A percentile compares a stretch with the other conserved stretches of the same genome.
These are phyloP conservation scores for Tetraselmis striata DNA, from an alignment of 139 green algal species.

Conservation along the genomic window DNA sequence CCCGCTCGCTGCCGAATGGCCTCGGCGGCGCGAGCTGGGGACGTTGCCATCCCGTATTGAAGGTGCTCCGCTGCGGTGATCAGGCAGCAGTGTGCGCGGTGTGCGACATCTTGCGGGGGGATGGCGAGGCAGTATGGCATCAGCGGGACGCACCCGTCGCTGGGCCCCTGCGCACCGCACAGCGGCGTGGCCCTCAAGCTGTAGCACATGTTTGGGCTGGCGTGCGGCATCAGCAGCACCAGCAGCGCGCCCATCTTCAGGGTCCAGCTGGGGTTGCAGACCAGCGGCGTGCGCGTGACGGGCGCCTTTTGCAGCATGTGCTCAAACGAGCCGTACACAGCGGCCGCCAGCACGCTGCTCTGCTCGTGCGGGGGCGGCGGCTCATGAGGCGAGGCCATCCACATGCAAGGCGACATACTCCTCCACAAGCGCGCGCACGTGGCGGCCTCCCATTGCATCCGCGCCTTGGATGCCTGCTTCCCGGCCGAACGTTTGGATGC, in stretches of 20 bases:
- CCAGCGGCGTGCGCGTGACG: background rate
- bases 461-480: too few species aligned
- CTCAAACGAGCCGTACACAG: background rate
- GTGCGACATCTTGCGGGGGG: background rate
- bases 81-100: background rate
- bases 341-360: background rate
- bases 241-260: background rate
- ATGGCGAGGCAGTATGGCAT: background rate
- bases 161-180: background rate
- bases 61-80: background rate
- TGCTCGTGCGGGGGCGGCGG: background rate
- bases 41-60: background rate
- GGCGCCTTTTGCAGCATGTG: background rate
- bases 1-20: background rate
- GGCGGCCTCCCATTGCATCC: too few species aligned
- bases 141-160: background rate
- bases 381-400: background rate
- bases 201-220: background rate
- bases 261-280: background rate
- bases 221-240: background rate
- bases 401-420: background rate
- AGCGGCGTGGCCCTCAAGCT: background rate
- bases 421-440: too few species aligned
- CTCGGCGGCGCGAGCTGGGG: too few species aligned
- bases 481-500: too few species aligned